Conservation (phyloP, 164 flowering plant species). For the Umbellularia californica region DNA sequence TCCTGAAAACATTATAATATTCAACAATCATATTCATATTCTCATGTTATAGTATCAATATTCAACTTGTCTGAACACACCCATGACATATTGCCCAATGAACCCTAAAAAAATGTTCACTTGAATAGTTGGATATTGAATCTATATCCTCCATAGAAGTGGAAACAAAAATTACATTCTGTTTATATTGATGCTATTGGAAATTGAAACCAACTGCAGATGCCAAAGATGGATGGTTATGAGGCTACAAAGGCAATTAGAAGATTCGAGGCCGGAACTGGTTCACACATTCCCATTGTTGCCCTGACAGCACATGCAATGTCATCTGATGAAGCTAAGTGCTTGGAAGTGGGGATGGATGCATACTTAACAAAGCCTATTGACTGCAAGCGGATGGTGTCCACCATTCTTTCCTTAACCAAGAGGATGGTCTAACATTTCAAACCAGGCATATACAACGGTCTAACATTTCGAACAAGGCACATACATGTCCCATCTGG, state of each 20-base stretch:
- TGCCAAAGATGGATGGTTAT: conserved; percentile 99
- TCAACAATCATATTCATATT: too few relatives aligned
- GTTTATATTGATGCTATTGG: neutral
- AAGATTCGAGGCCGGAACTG: conserved; percentile 57
- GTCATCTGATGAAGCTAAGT: conserved; percentile 96
- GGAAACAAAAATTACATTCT: neutral
- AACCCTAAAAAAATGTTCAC: neutral
- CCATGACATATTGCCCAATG: neutral
- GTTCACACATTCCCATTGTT: conserved; percentile 76
- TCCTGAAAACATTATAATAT: too few relatives aligned
- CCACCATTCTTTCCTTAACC: conserved; percentile 73
- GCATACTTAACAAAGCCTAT: conserved; percentile 95
- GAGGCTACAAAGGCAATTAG: conserved; percentile 93
- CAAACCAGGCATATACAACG: neutral
- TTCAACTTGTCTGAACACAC: too few relatives aligned
- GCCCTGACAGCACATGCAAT: conserved; percentile 98
- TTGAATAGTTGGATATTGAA: too few relatives aligned
- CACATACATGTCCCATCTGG: neutral
- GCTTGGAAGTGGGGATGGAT: conserved; percentile 97
- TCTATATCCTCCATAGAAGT: too few relatives aligned
- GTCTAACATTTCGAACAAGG: too few relatives aligned
- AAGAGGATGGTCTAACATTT: conserved; percentile 5
- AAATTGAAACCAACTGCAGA: conserved; percentile 37
- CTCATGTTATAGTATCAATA: too few relatives aligned
- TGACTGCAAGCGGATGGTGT: conserved; percentile 78